Evolutionary conservation across 352 stramenopile genomes (phyloP).

Genomic region (Bremia lactucae): DNA sequence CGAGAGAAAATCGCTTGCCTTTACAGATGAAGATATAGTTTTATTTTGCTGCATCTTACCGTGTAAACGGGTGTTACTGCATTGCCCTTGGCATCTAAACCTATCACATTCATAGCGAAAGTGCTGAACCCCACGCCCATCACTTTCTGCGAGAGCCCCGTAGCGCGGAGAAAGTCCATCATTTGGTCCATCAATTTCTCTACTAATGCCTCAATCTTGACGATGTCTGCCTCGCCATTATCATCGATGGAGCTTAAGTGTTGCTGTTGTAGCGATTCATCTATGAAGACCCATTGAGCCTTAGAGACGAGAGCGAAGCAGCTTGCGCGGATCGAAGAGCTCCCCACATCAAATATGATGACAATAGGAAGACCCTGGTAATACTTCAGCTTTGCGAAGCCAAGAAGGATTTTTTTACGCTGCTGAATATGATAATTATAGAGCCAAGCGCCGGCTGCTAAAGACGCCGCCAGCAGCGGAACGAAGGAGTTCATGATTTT

Average conservation of each 20-base stretch:
- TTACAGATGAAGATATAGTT: neutral
- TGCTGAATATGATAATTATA: slow-evolving; percentile 15
- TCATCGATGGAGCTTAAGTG: slow-evolving; percentile 33
- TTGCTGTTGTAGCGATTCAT: slow-evolving; percentile 57
- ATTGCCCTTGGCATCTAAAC: slow-evolving; percentile 57
- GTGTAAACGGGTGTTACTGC: slow-evolving; percentile 73
- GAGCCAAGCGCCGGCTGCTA: slow-evolving; percentile 14
- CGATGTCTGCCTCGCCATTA: slow-evolving; percentile 48
- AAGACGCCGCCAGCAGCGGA: slow-evolving; percentile 17
- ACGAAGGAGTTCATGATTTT: slow-evolving; percentile 21
- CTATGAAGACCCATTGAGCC: slow-evolving; percentile 48
- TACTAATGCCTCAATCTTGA: slow-evolving; percentile 30
- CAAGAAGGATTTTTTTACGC: slow-evolving; percentile 17
- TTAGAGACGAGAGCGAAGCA: slow-evolving; percentile 57
- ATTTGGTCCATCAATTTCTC: slow-evolving; percentile 40
- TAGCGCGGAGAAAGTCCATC: slow-evolving; percentile 38
- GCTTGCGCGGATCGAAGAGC: slow-evolving; percentile 87
- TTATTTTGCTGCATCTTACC: slow-evolving; percentile 16
- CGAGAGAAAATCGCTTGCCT: neutral
- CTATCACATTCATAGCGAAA: slow-evolving; percentile 92
- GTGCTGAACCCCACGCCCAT: slow-evolving; percentile 85
- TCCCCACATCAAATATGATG: slow-evolving; percentile 88
- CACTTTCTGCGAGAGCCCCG: slow-evolving; percentile 33
- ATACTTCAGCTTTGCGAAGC: slow-evolving; percentile 24
- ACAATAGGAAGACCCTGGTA: slow-evolving; percentile 39